Conservation (phyloP, 345 rosid species). For the Toxicodendron radicans region DNA sequence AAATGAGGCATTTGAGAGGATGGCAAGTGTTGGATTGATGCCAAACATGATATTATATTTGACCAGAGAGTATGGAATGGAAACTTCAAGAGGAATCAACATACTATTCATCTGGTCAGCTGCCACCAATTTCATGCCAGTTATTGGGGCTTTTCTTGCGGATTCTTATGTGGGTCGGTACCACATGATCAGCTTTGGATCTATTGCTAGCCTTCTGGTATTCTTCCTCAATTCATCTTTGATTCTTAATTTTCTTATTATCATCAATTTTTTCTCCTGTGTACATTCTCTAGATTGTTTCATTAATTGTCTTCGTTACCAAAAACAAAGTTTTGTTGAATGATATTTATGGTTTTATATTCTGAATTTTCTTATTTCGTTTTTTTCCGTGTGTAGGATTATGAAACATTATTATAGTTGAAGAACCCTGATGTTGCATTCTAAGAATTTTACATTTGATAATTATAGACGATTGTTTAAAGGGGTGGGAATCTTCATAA, state of each 20-base stretch:
- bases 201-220: slow-evolving; percentile 50
- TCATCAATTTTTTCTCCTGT: background rate
- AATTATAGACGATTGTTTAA: too few species aligned
- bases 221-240: background rate
- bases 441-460: too few species aligned
- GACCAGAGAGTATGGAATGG: slow-evolving; percentile 52
- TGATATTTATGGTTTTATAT: too few species aligned
- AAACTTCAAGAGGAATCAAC: slow-evolving; percentile 40
- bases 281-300: background rate
- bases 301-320: too few species aligned
- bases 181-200: slow-evolving; percentile 53
- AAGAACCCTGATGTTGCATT: too few species aligned
- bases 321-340: too few species aligned
- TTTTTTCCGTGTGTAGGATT: too few species aligned
- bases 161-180: slow-evolving; percentile 69
- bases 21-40: slow-evolving; percentile 49
- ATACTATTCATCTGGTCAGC: slow-evolving; percentile 60
- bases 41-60: slow-evolving; percentile 67
- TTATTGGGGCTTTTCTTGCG: slow-evolving; percentile 57
- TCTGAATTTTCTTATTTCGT: too few species aligned
- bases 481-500: too few species aligned
- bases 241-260: background rate
- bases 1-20: slow-evolving; percentile 64
- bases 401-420: too few species aligned
- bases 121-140: slow-evolving; percentile 52